Base-by-base conservation (phyloP, 208 protist genomes). In the Wallacemonas sp. region DNA sequence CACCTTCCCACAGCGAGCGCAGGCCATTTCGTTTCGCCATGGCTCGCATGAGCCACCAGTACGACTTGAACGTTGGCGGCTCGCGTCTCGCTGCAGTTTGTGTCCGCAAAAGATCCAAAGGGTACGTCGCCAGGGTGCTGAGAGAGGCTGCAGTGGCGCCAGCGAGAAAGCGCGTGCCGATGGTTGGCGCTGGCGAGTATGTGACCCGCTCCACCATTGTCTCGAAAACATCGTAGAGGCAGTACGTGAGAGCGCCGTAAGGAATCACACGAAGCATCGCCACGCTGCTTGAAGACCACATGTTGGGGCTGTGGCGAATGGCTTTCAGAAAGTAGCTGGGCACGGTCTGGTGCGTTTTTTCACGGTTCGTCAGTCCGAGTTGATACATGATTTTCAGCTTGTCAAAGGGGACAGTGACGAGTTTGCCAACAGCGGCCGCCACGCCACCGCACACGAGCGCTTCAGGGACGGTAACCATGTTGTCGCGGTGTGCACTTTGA, bases 351-450 rank as follows among this genome's bases (percentile, higher is more conserved):
- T 31, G 51, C 9, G 51, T 53, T 26, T 79, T 78, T 22, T 86
- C 66, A 6, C 60, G 75, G 8, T 62, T 62, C 31, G 34, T 60
- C 47, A 86, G 63, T 28, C 82, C 81, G 0, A 99, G 82, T 71
- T 98, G 95, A 70, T 96, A 97, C 33, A 97, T 75, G 56, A 98
- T 98, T 66, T 97, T 97, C 21, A 98, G 53, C 9, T 90, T 74
- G 76, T 98, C 95, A 42, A 98, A 88, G 30, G 97, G 96, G 27
- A 94, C 47, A 26, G 93, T 96, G 34, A 73, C 84, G 28, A 97
- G 88, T 71, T 97, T 93, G 30, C 92, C 93, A 8, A 95, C 84
- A 19, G 80, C 86, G 24, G 94, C 95, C 9, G 96, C 92, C 15
- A 97, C 79, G 31, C 91, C 95, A 59, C 97, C 97, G 45, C 86